Evolutionary conservation across 805 yeast genomes (phyloP), one percentile per base, ranked within the genome.

Genomic region (Wickerhamiella azyma): DNA sequence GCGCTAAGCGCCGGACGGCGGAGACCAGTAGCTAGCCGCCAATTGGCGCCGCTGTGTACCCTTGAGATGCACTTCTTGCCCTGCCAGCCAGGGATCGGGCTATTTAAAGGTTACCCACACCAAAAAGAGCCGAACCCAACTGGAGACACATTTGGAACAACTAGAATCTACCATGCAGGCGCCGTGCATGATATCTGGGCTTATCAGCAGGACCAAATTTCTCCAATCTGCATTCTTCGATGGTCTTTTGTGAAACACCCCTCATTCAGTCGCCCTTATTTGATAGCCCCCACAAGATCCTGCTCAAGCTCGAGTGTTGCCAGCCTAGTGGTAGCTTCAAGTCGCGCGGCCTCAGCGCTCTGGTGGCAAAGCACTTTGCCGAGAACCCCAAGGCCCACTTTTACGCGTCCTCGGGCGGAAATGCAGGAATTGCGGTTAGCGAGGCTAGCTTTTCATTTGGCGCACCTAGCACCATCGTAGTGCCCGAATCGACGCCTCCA

Each of bases 341-440:
- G 64, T 70, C 86, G 44, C 78, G 96, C 26, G 58, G 58, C 1
- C 47, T 55, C 41, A 47, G 53, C 11, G 17, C 29, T 3, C 37
- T 51, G 13, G 47, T 55, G 6, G 45, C 39, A 19, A 13, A 32
- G 3, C 26, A 66, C 67, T 38, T 89, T 85, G 58, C 88, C 29
- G 35, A 32, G 14, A 40, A 35, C 42, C 48, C 46, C 3, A 24
- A 39, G 18, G 50, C 53, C 2, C 59, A 58, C 41, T 55, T 86
- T 52, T 81, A 84, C 63, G 94, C 94, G 0, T 85, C 94, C 55
- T 48, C 54, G 10, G 97, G 96, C 3, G 97, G 97, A 33, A 89
- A 89, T 62, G 97, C 94, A 51, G 97, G 97, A 2, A 89, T 86
- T 56, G 97, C 97, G 51, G 95, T 86, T 14, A 96, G 96, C 0